Base-by-base conservation (phyloP, 305 asterid species). In the Caryopteris hybrid region DNA sequence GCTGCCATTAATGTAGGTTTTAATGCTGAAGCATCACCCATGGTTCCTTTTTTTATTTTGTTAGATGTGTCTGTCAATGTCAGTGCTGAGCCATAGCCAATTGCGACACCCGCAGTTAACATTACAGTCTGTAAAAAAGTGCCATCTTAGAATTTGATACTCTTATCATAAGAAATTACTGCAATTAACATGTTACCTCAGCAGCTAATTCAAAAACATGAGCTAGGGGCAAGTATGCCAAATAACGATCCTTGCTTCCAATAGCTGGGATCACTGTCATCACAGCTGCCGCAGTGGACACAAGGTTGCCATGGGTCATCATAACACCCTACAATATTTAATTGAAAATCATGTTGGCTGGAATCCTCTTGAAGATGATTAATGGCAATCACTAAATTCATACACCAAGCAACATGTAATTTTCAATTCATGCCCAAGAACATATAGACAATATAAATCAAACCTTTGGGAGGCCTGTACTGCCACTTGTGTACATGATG, bases 381-480 rank as follows among this genome's bases (percentile, higher is more conserved):
- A 48, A 74, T 68, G 67, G 61, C 31, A 65, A 60, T 75, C 66
- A 25, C 16, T 54, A 43, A 17, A 50, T 60, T 62, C 55, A 69
- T 54, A 74, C 45, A 67, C 55, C 38, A 76, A 31, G 56, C 16
- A 31, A 52, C 29, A 47, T 6, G 51, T 47, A 47, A 43, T 31
- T 47, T 66, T 45, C 11, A 67, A 6, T 48, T 39, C 63, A 70
- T 69, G 63, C 68, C 41, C 42, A 29, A 51, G 60, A 6, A 64
- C 38, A 57, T 52, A 31, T 41, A 45, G 47, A 17, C 20, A 43
- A 58, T 43, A 46, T 34, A 56, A 20, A 78, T 47, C 77, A 42
- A 39, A 91, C 97, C 97, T 91, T 91, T 57, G 97, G 97, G 62
- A 85, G 79, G 83, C 96, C 95, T 52, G 97, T 91, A 75, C 97